These are phyloP conservation scores for Dictyostelium citrinum DNA, from an alignment of 78 protist species.

Conservation along the genomic window DNA sequence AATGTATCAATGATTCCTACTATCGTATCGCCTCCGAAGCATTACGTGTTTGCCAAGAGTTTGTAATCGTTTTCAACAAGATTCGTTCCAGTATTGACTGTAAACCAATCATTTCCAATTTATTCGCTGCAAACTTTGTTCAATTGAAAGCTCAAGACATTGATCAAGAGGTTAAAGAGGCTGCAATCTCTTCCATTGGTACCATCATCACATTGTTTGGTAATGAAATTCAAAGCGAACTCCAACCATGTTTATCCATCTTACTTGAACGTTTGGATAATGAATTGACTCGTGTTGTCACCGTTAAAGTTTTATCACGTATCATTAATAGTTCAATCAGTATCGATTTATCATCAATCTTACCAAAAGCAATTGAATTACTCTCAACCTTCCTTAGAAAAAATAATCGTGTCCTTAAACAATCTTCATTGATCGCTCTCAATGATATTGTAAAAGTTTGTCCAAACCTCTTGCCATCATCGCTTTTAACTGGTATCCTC, in stretches of 20 bases:
- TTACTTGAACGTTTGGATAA: conserved; percentile 89
- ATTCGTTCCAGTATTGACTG: not conserved
- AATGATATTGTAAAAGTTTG: conserved; percentile 28
- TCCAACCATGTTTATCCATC: conserved; percentile 43
- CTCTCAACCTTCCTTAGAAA: conserved; percentile 65
- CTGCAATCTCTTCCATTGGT: conserved; percentile 87
- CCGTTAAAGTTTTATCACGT: conserved; percentile 74
- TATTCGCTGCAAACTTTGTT: conserved; percentile 63
- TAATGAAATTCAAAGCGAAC: conserved; percentile 23
- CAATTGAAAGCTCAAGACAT: conserved; percentile 89
- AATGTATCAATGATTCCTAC: conserved; percentile 84
- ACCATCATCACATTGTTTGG: conserved; percentile 81
- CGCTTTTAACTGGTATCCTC: conserved; percentile 14
- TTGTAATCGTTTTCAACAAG: conserved; percentile 63
- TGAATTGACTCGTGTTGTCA: conserved; percentile 91
- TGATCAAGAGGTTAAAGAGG: conserved; percentile 97
- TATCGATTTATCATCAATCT: conserved; percentile 42
- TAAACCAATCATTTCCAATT: not conserved
- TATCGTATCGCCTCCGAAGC: conserved; percentile 89
- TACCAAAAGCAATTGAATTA: conserved; percentile 24
- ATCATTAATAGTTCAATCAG: conserved; percentile 15
- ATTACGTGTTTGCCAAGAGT: conserved; percentile 84
- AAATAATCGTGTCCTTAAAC: conserved; percentile 76
- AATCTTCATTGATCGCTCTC: conserved; percentile 47
- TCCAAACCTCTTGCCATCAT: not conserved